Base-by-base conservation (phyloP, 2,329 filamentous ascomycete genomes). In the Aschersonia sp. region DNA sequence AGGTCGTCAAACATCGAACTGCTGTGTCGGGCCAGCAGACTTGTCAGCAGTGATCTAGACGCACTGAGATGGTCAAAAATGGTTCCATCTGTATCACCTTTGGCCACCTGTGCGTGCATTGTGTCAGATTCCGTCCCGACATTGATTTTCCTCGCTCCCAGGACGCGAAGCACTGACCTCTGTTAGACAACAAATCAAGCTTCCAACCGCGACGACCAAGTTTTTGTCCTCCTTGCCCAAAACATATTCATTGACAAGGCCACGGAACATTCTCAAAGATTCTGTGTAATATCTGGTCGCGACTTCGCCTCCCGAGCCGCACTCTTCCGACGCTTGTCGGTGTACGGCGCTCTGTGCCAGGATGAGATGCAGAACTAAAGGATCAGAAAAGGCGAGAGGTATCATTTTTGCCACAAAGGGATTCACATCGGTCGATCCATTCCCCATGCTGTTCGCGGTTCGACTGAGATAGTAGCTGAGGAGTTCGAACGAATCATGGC, bases 391-490 rank as follows among this genome's bases (percentile, higher is more conserved):
- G 4, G 69, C 66, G 2, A 72, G 50, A 0, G 68, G 68, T 5
- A 72, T 62, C 30, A 72, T 61, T 46, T 71, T 67, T 30, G 65
- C 63, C 14, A 71, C 56, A 45, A 71, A 70, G 0, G 68, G 69
- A 42, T 72, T 72, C 41, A 67, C 57, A 1, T 63, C 60, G 1
- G 68, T 70, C 1, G 69, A 68, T 1, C 67, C 68, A 47, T 72
- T 72, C 32, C 66, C 68, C 68, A 72, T 71, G 45, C 66, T 69
- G 42, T 65, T 64, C 12, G 67, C 64, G 0, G 68, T 72, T 2
- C 65, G 66, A 2, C 59, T 55, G 5, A 71, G 51, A 50, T 72
- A 72, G 54, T 71, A 69, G 47, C 64, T 66, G 8, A 72, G 59
- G 5, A 72, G 59, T 44, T 70, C 68, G 58, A 65, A 65, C 48